Conservation (phyloP, 768 basidiomycete genomes). For the Collybia sordida region DNA sequence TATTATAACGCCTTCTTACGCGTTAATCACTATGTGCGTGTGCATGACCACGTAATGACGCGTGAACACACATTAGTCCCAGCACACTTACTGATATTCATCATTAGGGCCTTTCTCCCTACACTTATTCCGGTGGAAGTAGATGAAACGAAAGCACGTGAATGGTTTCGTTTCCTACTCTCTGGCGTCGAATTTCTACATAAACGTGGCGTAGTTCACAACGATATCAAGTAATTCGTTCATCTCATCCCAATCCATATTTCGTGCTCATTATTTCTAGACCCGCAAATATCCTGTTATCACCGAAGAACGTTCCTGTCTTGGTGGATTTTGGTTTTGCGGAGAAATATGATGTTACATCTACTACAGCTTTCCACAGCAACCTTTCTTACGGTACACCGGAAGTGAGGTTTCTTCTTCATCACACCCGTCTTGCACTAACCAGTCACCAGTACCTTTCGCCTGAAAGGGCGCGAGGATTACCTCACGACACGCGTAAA, state of each 20-base stretch:
- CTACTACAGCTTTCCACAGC: slow-evolving; percentile 72
- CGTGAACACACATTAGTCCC: slow-evolving; percentile 8
- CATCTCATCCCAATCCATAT: slow-evolving; percentile 1
- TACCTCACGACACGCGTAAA: slow-evolving; percentile 91
- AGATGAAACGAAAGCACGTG: slow-evolving; percentile 69
- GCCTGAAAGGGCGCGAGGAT: slow-evolving; percentile 86
- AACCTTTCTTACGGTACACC: slow-evolving; percentile 90
- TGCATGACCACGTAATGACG: slow-evolving; percentile 8
- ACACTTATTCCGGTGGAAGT: slow-evolving; percentile 87
- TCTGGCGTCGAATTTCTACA: slow-evolving; percentile 86
- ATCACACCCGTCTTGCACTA: not conserved
- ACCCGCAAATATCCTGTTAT: slow-evolving; percentile 91
- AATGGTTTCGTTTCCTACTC: slow-evolving; percentile 82
- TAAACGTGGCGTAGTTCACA: slow-evolving; percentile 81
- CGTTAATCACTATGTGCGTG: slow-evolving; percentile 88
- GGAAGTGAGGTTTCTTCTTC: slow-evolving; percentile 50
- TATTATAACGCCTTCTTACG: slow-evolving; percentile 89
- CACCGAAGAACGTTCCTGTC: slow-evolving; percentile 74
- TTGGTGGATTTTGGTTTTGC: slow-evolving; percentile 98
- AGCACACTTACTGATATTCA: slow-evolving; percentile 11
- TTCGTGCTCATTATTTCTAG: slow-evolving; percentile 33
- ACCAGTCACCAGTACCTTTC: slow-evolving; percentile 71
- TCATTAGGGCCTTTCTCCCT: slow-evolving; percentile 80
- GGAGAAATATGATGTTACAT: slow-evolving; percentile 71
- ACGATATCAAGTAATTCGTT: slow-evolving; percentile 85